Evolutionary conservation across 163 green algal genomes (phyloP).

Genomic region (Chloromonas sp.): DNA sequence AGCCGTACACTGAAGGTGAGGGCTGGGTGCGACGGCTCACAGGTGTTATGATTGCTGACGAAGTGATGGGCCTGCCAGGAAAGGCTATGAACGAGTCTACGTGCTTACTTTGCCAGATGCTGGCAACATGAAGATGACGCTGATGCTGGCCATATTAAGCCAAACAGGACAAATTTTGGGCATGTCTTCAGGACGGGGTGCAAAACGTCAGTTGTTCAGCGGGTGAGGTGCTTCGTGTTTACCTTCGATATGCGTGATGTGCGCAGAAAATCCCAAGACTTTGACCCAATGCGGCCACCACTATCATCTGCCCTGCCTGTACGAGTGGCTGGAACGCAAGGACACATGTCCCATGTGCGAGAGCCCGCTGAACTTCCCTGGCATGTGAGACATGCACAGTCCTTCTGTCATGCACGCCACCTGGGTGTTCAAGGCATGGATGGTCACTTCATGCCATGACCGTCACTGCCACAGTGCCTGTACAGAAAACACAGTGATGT

Average conservation of each 20-base stretch:
- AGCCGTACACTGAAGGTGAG: constrained; percentile 51
- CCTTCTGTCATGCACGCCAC: too few relatives aligned
- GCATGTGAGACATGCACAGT: background rate
- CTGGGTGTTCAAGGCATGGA: too few relatives aligned
- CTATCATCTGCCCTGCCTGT: constrained; percentile 92
- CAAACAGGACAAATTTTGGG: background rate
- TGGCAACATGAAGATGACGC: background rate
- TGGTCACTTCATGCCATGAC: too few relatives aligned
- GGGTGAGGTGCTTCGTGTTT: too few relatives aligned
- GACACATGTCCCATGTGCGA: constrained; percentile 70
- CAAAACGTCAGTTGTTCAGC: too few relatives aligned
- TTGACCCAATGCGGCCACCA: constrained; percentile 79
- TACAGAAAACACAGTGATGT: too few relatives aligned
- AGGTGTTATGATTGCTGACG: too few relatives aligned
- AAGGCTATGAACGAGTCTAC: background rate
- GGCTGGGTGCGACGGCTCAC: background rate
- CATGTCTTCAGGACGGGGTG: background rate
- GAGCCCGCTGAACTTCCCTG: background rate
- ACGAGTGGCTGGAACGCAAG: constrained; percentile 84
- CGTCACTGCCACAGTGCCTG: too few relatives aligned
- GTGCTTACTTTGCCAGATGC: background rate
- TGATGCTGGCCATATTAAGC: background rate
- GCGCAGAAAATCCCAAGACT: constrained; percentile 81
- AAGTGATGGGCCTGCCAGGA: background rate
- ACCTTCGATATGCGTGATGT: background rate